Base-by-base conservation (phyloP, 2,329 filamentous ascomycete genomes). In the Paraconiothyrium sp. region DNA sequence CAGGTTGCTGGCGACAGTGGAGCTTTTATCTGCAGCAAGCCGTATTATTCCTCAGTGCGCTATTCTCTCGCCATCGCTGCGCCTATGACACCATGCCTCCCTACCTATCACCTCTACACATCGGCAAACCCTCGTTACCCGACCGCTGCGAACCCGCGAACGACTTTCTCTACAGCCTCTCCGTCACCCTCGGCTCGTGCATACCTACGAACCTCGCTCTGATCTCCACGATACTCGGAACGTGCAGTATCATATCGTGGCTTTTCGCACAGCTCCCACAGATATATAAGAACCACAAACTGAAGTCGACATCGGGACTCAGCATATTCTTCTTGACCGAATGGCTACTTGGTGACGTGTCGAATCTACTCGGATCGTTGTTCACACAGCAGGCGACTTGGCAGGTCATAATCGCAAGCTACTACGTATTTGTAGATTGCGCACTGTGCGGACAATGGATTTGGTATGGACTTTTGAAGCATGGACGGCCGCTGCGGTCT, bases 251-350 rank as follows among this genome's bases (percentile, higher is more conserved):
- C 62, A 68, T 89, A 54, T 86, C 88, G 47, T 91, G 89, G 89
- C 82, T 91, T 2, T 91, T 90, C 72, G 89, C 89, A 13, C 89
- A 90, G 74, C 79, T 90, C 32, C 89, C 89, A 1, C 89, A 91
- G 70, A 89, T 91, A 64, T 89, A 86, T 79, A 90, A 90, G 79
- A 91, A 91, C 72, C 87, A 87, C 72, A 82, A 82, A 56, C 75
- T 89, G 22, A 83, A 88, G 69, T 90, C 88, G 13, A 89, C 88
- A 0, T 88, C 88, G 1, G 88, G 89, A 0, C 74, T 91, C 41
- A 89, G 87, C 4, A 84, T 89, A 60, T 89, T 86, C 73, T 91
- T 91, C 74, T 78, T 91, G 51, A 80, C 85, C 2, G 88, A 89
- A 76, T 91, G 89, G 89, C 84, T 88, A 67, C 72, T 89, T 35